Percentiles rank a stretch among this genome's conserved stretches.
phyloP scores from a whole-genome alignment of 352 stramenopile species.

The Elongisporangium anandrum region DNA sequence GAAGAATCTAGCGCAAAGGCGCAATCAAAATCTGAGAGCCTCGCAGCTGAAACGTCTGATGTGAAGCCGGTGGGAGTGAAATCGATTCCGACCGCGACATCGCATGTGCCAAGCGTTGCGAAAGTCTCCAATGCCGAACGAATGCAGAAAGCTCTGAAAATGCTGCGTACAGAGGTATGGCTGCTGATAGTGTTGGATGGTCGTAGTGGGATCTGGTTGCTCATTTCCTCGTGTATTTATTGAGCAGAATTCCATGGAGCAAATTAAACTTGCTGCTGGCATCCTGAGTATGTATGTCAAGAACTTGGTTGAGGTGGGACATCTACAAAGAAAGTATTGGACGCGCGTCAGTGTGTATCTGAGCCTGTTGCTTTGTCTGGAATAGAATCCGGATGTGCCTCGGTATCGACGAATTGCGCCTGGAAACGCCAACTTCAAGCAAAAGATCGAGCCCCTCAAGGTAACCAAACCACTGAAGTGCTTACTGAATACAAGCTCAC shows the following conservation, averaged over 20 bases:
- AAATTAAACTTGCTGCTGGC: conserved; percentile 57
- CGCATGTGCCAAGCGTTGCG: conserved; percentile 9
- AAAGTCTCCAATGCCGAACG: conserved; percentile 29
- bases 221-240: neutral
- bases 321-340: too few relatives aligned
- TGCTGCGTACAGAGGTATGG: conserved; percentile 51
- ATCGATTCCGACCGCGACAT: neutral
- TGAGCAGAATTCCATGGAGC: conserved; percentile 60
- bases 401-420: conserved; percentile 74
- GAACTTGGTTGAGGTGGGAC: conserved; percentile 60
- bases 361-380: neutral
- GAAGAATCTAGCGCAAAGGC: conserved; percentile 1
- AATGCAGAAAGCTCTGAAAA: conserved; percentile 43
- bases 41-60: neutral
- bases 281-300: conserved; percentile 87
- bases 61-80: neutral
- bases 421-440: conserved; percentile 82
- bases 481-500: conserved; percentile 1
- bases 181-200: neutral
- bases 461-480: conserved; percentile 16
- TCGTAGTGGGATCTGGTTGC: conserved; percentile 1
- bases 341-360: too few relatives aligned
- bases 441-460: conserved; percentile 79
- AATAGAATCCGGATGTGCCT: conserved; percentile 74
- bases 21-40: neutral